phyloP scores from a whole-genome alignment of 768 basidiomycete genomes.

The Floccularia luteovirens region DNA sequence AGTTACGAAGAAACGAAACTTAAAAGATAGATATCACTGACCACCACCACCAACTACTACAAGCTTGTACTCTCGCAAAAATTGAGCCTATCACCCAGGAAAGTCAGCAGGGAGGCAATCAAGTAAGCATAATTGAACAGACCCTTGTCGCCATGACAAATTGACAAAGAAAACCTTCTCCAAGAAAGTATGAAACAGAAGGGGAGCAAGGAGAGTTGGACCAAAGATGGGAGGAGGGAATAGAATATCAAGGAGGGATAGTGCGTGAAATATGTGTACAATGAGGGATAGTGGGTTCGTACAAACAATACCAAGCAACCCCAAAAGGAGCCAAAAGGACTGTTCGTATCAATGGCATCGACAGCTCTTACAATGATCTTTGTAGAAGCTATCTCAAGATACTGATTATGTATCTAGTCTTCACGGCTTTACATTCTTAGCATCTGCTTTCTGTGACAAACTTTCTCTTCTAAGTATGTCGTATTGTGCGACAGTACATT shows the following conservation, averaged over 20 bases:
- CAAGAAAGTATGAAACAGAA: slow-evolving; percentile 2
- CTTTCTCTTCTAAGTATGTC: too few species aligned
- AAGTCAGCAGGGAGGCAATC: slow-evolving; percentile 6
- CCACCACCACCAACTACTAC: slow-evolving; percentile 99
- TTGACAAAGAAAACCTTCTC: slow-evolving; percentile 8
- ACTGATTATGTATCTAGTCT: too few species aligned
- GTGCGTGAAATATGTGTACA: neutral
- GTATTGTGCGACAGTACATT: too few species aligned
- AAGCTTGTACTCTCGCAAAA: slow-evolving; percentile 95
- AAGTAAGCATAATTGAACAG: slow-evolving; percentile 8
- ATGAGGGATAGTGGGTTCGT: neutral
- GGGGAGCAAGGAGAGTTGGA: slow-evolving; percentile 5
- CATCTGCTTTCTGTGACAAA: too few species aligned
- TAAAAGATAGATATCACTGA: slow-evolving; percentile 16
- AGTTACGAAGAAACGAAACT: neutral
- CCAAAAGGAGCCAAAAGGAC: too few species aligned
- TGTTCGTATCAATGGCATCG: too few species aligned
- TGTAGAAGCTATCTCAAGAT: too few species aligned
- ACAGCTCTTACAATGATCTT: too few species aligned
- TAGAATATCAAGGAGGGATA: slow-evolving; percentile 4
- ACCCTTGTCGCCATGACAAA: slow-evolving; percentile 31
- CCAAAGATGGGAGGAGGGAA: slow-evolving; percentile 8
- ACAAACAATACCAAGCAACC: slow-evolving; percentile 12
- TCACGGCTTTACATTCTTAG: too few species aligned
- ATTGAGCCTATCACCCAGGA: slow-evolving; percentile 54